Evolutionary conservation across 129 eudicot genomes (phyloP).

Genomic region (Flaveria ramosissima): DNA sequence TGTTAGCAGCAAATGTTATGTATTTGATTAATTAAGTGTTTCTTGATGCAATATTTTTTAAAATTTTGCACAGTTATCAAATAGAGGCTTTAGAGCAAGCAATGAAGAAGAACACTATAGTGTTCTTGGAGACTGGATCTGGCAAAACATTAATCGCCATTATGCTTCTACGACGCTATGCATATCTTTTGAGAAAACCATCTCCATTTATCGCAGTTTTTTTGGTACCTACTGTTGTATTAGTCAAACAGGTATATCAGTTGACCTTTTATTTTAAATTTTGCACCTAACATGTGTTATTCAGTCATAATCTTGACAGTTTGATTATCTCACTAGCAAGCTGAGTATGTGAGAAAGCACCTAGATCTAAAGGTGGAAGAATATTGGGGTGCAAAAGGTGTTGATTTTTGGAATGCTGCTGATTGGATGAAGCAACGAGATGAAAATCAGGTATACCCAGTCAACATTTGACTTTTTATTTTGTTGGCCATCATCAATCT

Average conservation of each 20-base stretch:
- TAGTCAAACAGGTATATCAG: neutral
- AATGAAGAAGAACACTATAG: conserved; percentile 76
- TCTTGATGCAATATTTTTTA: conserved; percentile 5
- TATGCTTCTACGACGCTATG: conserved; percentile 83
- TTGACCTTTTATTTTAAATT: neutral
- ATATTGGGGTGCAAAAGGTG: conserved; percentile 84
- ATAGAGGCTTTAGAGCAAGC: conserved; percentile 79
- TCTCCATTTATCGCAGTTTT: conserved; percentile 44
- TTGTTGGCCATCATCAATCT: neutral
- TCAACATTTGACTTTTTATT: conserved; percentile 6
- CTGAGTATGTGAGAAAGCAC: conserved; percentile 52
- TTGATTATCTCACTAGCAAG: conserved; percentile 54
- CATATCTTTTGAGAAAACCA: conserved; percentile 61
- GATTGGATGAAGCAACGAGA: conserved; percentile 63
- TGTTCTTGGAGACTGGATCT: conserved; percentile 87
- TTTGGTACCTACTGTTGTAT: conserved; percentile 1
- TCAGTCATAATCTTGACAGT: neutral
- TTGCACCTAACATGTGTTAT: neutral
- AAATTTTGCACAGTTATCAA: conserved; percentile 58
- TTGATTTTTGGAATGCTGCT: conserved; percentile 76
- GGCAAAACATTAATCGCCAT: conserved; percentile 84
- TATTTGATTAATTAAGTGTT: neutral
- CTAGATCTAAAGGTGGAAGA: conserved; percentile 77
- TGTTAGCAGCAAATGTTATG: neutral
- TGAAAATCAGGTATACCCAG: conserved; percentile 52